Evolutionary conservation across 1,284 basidiomycete species (phyloP).

Genomic region (Stygiomarasmius scandens): DNA sequence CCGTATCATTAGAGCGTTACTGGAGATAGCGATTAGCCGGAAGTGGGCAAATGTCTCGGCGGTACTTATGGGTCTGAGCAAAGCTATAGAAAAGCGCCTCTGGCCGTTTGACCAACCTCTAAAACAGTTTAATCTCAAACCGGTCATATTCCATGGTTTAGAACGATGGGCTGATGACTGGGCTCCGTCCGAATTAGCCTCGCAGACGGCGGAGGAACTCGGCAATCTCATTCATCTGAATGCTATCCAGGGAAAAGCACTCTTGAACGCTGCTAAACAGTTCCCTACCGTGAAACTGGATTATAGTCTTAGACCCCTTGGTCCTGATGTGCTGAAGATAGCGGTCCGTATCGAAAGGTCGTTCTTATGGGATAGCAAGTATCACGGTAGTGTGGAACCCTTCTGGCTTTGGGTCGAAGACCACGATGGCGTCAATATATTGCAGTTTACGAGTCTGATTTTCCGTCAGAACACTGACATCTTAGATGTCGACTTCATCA

Average conservation of each 20-base stretch:
- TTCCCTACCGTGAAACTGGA: slow-evolving; percentile 81
- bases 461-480: slow-evolving; percentile 67
- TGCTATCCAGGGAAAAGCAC: slow-evolving; percentile 79
- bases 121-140: slow-evolving; percentile 76
- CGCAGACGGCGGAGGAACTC: slow-evolving; percentile 75
- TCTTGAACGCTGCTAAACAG: slow-evolving; percentile 81
- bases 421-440: slow-evolving; percentile 74
- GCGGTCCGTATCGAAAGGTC: slow-evolving; percentile 63
- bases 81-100: slow-evolving; percentile 88
- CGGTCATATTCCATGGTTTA: slow-evolving; percentile 82
- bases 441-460: slow-evolving; percentile 79
- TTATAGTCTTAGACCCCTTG: slow-evolving; percentile 80
- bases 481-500: slow-evolving; percentile 78
- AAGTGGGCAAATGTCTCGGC: slow-evolving; percentile 87
- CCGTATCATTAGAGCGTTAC: slow-evolving; percentile 89
- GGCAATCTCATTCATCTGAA: slow-evolving; percentile 89
- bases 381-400: slow-evolving; percentile 81
- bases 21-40: slow-evolving; percentile 92
- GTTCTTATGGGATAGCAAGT: slow-evolving; percentile 86
- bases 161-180: slow-evolving; percentile 86
- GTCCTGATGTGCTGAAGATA: slow-evolving; percentile 83
- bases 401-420: slow-evolving; percentile 99
- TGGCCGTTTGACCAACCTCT: slow-evolving; percentile 98
- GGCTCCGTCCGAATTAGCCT: slow-evolving; percentile 75
- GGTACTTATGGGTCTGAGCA: slow-evolving; percentile 90